A percentile compares a stretch with the other conserved stretches of the same genome.
Conservation (phyloP, 2,329 filamentous ascomycete genomes). For the Claviceps africana region DNA sequence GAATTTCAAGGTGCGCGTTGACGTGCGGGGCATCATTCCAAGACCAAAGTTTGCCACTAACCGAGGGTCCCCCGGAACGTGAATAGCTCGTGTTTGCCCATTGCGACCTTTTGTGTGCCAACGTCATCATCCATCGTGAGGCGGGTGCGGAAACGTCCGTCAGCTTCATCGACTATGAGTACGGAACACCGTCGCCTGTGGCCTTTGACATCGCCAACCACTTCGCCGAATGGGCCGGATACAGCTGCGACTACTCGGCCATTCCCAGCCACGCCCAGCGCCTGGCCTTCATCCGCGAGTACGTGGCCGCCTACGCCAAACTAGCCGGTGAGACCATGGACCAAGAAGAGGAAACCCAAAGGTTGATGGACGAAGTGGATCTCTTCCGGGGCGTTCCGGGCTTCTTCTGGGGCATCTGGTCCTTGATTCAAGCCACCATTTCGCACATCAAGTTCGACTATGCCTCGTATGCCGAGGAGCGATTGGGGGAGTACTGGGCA, state of each 20-base stretch:
- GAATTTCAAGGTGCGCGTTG: too few relatives aligned
- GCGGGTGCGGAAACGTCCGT: conserved; percentile 25
- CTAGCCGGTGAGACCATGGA: conserved; percentile 31
- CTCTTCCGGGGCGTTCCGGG: conserved; percentile 78
- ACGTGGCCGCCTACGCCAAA: conserved; percentile 60
- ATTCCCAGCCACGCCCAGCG: conserved; percentile 69
- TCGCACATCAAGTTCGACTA: conserved; percentile 97
- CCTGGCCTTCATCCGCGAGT: conserved; percentile 68
- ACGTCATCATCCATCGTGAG: conserved; percentile 65
- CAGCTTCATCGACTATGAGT: conserved; percentile 96
- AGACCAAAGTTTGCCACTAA: conserved; percentile 5
- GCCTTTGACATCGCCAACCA: conserved; percentile 97
- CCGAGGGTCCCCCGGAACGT: not conserved
- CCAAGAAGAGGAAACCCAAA: conserved; percentile 48
- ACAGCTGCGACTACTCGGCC: conserved; percentile 79
- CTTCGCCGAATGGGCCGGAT: conserved; percentile 96
- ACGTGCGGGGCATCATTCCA: not conserved
- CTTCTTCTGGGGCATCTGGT: conserved; percentile 89
- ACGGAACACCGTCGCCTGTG: conserved; percentile 83
- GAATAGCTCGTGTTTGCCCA: conserved; percentile 75
- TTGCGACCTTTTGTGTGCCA: conserved; percentile 90
- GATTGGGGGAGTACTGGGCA: conserved; percentile 83
- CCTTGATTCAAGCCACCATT: conserved; percentile 84
- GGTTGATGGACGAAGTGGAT: conserved; percentile 70
- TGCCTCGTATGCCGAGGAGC: conserved; percentile 71